These are phyloP conservation scores for Amborella trichopoda DNA, from an alignment of 164 flowering plant species.

Conservation along the genomic window DNA sequence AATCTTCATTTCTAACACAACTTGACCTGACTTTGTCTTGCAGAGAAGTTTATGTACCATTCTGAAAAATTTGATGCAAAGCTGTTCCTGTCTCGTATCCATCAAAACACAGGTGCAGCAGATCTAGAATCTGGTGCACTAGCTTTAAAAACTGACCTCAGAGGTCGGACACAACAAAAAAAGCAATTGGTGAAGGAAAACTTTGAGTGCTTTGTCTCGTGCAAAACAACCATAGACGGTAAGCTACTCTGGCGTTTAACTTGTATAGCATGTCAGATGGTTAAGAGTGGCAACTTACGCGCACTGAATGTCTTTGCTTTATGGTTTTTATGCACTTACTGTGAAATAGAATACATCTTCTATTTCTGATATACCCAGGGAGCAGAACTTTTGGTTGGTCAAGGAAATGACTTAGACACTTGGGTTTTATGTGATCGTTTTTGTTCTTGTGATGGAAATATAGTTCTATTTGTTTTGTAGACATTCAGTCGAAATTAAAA, in stretches of 20 bases:
- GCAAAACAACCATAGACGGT: constrained; percentile 99
- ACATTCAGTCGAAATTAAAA: constrained; percentile 86
- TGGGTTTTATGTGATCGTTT: no score
- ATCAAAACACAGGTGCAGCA: constrained; percentile 74
- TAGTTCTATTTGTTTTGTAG: constrained; percentile 20
- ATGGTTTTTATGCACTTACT: neutral
- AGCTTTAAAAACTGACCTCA: constrained; percentile 79
- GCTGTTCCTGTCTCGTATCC: constrained; percentile 82
- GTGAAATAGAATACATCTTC: neutral
- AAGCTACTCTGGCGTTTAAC: constrained; percentile 11
- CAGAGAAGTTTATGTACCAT: constrained; percentile 85
- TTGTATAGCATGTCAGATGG: no score
- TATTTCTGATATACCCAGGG: no score
- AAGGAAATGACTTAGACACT: no score
- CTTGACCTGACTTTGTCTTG: no score
- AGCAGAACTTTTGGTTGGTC: no score
- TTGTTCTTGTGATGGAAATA: neutral
- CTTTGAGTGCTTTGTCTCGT: constrained; percentile 98
- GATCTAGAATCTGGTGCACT: constrained; percentile 90
- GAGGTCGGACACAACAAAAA: constrained; percentile 84
- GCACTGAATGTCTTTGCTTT: no score
- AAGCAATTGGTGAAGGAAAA: constrained; percentile 96
- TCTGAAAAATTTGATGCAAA: constrained; percentile 90
- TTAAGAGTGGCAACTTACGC: no score
- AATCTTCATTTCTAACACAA: no score